Evolutionary conservation across 306 rosid species (phyloP).

Genomic region (Vigna hirtella): DNA sequence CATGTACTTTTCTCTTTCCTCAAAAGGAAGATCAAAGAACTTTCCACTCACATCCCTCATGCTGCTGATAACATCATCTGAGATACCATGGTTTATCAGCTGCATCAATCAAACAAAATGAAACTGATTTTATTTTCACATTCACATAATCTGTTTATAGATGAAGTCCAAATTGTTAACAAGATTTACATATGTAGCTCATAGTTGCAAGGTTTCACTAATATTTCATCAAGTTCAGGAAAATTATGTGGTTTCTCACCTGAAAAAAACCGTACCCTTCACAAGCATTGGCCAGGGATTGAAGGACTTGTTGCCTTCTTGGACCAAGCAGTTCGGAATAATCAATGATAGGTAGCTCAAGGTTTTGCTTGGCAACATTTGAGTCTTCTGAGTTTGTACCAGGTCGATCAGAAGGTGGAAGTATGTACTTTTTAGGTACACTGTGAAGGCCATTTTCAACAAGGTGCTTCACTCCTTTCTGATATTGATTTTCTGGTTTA

Average conservation of each 20-base stretch:
- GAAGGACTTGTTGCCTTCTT: conserved; percentile 59
- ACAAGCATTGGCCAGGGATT: conserved; percentile 68
- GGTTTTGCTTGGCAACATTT: conserved; percentile 35
- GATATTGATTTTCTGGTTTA: conserved; percentile 38
- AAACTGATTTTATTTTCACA: not conserved
- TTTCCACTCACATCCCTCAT: conserved; percentile 68
- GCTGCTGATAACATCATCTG: conserved; percentile 54
- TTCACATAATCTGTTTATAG: not conserved
- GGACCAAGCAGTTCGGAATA: conserved; percentile 68
- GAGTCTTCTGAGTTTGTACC: not conserved
- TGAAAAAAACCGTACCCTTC: conserved; percentile 79
- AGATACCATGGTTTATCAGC: conserved; percentile 83
- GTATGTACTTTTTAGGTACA: conserved; percentile 70
- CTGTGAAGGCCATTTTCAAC: conserved; percentile 61
- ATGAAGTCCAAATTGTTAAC: not conserved
- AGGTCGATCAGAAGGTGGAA: conserved; percentile 72
- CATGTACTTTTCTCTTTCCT: conserved; percentile 84
- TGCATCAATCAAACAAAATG: conserved; percentile 42
- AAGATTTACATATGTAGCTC: too few relatives aligned
- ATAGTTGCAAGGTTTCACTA: not conserved
- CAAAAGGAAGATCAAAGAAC: conserved; percentile 79
- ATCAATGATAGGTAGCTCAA: conserved; percentile 77
- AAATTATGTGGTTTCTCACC: conserved; percentile 45
- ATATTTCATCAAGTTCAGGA: not conserved
- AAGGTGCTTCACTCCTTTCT: conserved; percentile 78